Base-by-base conservation (phyloP, 805 yeast species). In the Wickerhamiella sergipiensis region DNA sequence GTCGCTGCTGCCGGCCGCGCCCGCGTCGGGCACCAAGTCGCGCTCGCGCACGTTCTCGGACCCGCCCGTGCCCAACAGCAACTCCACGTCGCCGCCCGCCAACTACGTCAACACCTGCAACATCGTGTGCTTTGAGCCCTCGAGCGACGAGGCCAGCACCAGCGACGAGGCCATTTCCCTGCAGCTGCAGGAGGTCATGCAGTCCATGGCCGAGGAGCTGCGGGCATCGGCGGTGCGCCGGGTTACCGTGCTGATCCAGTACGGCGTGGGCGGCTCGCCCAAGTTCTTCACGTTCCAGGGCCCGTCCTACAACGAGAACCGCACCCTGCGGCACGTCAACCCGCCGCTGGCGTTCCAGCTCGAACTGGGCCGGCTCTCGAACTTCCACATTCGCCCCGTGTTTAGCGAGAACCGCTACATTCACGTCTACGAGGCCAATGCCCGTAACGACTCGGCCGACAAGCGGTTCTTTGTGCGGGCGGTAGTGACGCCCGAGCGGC, bases 261-360 rank as follows among this genome's bases (percentile, higher is more conserved):
- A 81, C 65, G 77, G 75, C 50, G 80, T 80, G 61, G 97, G 97
- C 57, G 67, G 84, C 47, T 89, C 90, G 69, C 98, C 98, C 61
- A 85, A 84, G 68, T 92, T 90, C 74, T 92, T 82, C 73, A 92
- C 97, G 39, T 92, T 86, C 78, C 85, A 85, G 63, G 95, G 90
- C 55, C 95, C 95, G 49, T 75, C 76, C 38, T 92, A 84, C 65
- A 62, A 61, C 36, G 99, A 92, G 71, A 95, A 92, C 71, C 80
- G 82, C 69, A 89, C 89, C 19, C 85, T 92, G 66, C 88, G 99
- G 73, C 97, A 92, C 67, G 88, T 92, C 60, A 97, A 92, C 69
- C 99, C 99, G 22, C 96, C 97, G 43, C 75, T 90, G 62, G 97
- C 98, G 49, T 92, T 81, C 84, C 98, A 92, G 73, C 77, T 92